A percentile compares a stretch with the other conserved stretches of the same genome.
Evolutionary conservation across 805 yeast genomes (phyloP).

Genomic region (Pichia deserticola): DNA sequence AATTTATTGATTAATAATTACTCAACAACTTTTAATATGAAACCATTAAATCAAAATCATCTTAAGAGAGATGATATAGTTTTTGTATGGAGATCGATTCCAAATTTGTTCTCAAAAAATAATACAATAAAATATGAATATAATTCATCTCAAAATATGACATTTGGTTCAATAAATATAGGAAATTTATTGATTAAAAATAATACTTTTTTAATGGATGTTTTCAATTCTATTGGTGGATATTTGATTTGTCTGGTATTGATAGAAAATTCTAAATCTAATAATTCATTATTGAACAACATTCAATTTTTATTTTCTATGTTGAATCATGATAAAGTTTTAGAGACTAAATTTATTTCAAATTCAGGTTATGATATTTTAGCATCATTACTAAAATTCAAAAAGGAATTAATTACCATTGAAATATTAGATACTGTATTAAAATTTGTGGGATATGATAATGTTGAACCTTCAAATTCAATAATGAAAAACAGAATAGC

Average conservation of each 20-base stretch:
- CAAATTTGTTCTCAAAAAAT: neutral
- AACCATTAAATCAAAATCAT: neutral
- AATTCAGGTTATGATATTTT: slow-evolving; percentile 55
- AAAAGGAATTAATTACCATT: slow-evolving; percentile 32
- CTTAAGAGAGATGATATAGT: neutral
- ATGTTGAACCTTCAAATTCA: slow-evolving; percentile 44
- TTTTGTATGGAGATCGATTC: neutral
- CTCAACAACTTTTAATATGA: too few relatives aligned
- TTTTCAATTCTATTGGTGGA: slow-evolving; percentile 44
- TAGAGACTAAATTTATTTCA: slow-evolving; percentile 55
- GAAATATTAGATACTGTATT: slow-evolving; percentile 43
- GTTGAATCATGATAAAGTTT: slow-evolving; percentile 32
- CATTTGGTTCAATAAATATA: too few relatives aligned
- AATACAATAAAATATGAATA: neutral
- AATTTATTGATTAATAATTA: neutral
- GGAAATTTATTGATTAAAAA: neutral
- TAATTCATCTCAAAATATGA: too few relatives aligned
- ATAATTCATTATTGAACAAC: slow-evolving; percentile 27
- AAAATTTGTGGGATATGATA: slow-evolving; percentile 49
- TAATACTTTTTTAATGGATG: slow-evolving; percentile 4
- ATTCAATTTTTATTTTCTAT: slow-evolving; percentile 37
- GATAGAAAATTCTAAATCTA: slow-evolving; percentile 37
- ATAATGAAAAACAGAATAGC: slow-evolving; percentile 48
- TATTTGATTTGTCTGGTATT: slow-evolving; percentile 37
- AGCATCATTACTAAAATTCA: slow-evolving; percentile 44